Evolutionary conservation across 306 rosid genomes (phyloP), one percentile per base, ranked within the genome.

Genomic region (Pyrus communis): DNA sequence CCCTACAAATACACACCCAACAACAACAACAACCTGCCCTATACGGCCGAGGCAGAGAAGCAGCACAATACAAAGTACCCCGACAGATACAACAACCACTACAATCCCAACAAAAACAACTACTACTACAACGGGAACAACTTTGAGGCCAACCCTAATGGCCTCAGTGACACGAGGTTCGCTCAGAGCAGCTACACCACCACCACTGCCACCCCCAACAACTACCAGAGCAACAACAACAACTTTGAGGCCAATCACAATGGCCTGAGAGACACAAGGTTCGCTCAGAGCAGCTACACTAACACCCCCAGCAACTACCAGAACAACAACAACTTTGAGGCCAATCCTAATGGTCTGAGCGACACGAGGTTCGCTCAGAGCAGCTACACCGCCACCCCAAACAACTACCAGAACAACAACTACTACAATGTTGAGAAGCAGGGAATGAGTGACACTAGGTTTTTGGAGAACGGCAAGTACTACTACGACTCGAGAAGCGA

Each of bases 371-470:
- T 71, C 23, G 35, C 86, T 11, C 85, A 75, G 70, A 79, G 59
- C 49, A 81, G 77, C 54, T 84, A 79, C 88, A 85, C 40, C 81
- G 3, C 81, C 75, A 77, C 76, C 22, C 75, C 86, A 31, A 57
- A 80, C 77, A 78, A 57, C 70, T 67, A 75, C 65, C 60, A 76
- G 74, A n/a, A 70, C 80, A 59, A 63, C 76, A 75, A 79, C 85
- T 78, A 65, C 78, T 73, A 45, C 78, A 79, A 82, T 43, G 81
- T 23, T 51, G 91, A 82, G 86, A 86, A 65, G 80, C 91, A 85
- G 75, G 98, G 98, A 21, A 90, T 94, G 97, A 94, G 96, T 78
- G 97, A 94, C 86, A 89, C 98, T 4, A 90, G 97, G 86, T 94
- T 79, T 74, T 3, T 90, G 91, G 93, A 85, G 60, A 87, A 86